phyloP scores from a whole-genome alignment of 108 stramenopile species.

The Bacterosira constricta region DNA sequence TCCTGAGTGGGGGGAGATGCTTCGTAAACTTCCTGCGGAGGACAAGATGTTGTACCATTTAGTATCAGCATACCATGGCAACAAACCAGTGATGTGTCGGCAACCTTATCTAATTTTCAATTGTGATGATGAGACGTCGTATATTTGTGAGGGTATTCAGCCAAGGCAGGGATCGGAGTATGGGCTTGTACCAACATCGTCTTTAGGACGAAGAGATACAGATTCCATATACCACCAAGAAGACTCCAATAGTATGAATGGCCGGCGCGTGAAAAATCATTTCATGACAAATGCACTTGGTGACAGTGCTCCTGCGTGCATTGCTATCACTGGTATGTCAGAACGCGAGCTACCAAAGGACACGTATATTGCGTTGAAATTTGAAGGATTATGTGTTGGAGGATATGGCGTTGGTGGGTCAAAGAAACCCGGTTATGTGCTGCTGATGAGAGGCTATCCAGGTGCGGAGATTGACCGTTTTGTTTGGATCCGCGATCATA shows the following conservation, averaged over 20 bases:
- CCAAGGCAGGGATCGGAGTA: neutral
- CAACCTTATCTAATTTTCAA: neutral
- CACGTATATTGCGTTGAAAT: neutral
- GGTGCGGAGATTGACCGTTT: constrained; percentile 3
- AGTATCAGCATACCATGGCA: neutral
- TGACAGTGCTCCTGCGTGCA: neutral
- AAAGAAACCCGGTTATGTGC: too few relatives aligned
- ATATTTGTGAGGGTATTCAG: neutral
- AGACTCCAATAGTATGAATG: constrained; percentile 3
- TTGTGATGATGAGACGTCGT: neutral
- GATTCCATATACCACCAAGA: constrained; percentile 1
- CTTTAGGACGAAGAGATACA: neutral
- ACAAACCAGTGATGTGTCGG: neutral
- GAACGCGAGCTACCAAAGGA: constrained; percentile 1
- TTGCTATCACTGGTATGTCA: neutral
- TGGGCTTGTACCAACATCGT: neutral
- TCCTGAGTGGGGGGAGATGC: neutral
- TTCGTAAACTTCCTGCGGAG: neutral
- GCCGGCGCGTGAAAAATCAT: neutral
- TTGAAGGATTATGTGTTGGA: constrained; percentile 7
- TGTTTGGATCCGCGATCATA: neutral
- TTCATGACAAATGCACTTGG: constrained; percentile 4
- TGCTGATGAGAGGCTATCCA: neutral
- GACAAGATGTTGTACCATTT: neutral
- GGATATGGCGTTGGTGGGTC: constrained; percentile 4